Evolutionary conservation across 257 asterid genomes (phyloP), one percentile per base, ranked within the genome.

Genomic region (Henckelia pumila): DNA sequence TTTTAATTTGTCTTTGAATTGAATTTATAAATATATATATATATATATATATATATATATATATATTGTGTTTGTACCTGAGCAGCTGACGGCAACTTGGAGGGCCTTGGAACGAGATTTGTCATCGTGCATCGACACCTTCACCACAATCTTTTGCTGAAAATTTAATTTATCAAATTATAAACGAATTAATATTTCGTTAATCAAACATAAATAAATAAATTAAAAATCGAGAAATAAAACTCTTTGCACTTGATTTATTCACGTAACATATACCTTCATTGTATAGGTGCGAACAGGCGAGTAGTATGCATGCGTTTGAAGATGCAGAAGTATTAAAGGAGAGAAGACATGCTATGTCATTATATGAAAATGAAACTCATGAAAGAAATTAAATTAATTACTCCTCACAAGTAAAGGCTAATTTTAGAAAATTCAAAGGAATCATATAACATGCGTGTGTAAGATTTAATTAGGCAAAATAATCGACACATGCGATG

Each of bases 81-180:
- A 71, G 5, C 73, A 69, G 16, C 87, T 56, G 14, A 83, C 84
- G 0, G 79, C 71, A 14, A 64, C 61, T 76, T 76, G 72, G 47
- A 85, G 71, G 64, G 88, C 81, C 63, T 74, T 85, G 69, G 75
- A 61, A 35, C 87, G 90, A 30, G 75, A 66, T 67, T 80, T 80
- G 2, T 76, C 64, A 23, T 78, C 77, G 72, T 66, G 68, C 82
- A 83, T 66, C 0, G 78, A 64, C 59, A 86, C 72, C 69, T 24
- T 69, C 20, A 89, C 73, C 73, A 89, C 83, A n/a, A 87, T 69
- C 80, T 82, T 83, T 74, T 70, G 68, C 96, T 89, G 87, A 76
- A 71, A 57, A 22, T 10, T 22, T n/a, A n/a, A n/a, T n/a, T 21
- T 44, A 65, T 13, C 6, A 13, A 37, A 40, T 40, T 40, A 40